These are phyloP conservation scores for Rehmannia glutinosa DNA, from an alignment of 257 asterid genomes.

Conservation along the genomic window DNA sequence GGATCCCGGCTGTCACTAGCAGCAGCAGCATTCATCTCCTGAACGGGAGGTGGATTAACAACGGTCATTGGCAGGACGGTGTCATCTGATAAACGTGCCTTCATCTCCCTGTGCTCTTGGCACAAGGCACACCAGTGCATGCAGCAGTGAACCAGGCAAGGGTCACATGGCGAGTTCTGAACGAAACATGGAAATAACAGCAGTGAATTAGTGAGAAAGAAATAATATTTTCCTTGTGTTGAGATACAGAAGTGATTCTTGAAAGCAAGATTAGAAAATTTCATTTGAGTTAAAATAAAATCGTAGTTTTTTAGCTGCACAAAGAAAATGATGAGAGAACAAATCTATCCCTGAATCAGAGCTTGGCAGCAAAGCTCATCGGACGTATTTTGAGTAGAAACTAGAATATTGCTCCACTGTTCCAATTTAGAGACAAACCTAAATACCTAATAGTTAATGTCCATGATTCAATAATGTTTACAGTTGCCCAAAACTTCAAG, in stretches of 20 bases:
- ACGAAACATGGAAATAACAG: background rate
- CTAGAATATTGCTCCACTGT: background rate
- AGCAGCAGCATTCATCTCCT: slow-evolving; percentile 49
- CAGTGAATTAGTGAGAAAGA: background rate
- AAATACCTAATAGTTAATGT: too few relatives aligned
- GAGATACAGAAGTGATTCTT: background rate
- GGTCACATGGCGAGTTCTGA: slow-evolving; percentile 76
- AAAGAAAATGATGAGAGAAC: background rate
- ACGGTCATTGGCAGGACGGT: slow-evolving; percentile 9
- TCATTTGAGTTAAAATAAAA: background rate
- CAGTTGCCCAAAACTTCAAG: background rate
- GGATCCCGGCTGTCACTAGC: slow-evolving; percentile 21
- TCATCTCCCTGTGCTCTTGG: slow-evolving; percentile 71
- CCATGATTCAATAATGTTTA: background rate
- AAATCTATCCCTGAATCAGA: background rate
- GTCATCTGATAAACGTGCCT: slow-evolving; percentile 33
- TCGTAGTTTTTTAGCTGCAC: background rate
- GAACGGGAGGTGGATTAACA: slow-evolving; percentile 49
- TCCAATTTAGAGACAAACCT: too few relatives aligned
- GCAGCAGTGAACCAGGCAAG: slow-evolving; percentile 69
- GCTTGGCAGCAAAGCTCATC: background rate
- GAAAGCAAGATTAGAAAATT: background rate
- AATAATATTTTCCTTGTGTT: background rate
- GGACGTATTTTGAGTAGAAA: background rate
- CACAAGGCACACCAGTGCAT: slow-evolving; percentile 83